Percentiles rank a stretch among this genome's conserved stretches.
These are phyloP conservation scores for Omphalotus guepiniiformis DNA, from an alignment of 768 basidiomycete genomes.

Conservation along the genomic window DNA sequence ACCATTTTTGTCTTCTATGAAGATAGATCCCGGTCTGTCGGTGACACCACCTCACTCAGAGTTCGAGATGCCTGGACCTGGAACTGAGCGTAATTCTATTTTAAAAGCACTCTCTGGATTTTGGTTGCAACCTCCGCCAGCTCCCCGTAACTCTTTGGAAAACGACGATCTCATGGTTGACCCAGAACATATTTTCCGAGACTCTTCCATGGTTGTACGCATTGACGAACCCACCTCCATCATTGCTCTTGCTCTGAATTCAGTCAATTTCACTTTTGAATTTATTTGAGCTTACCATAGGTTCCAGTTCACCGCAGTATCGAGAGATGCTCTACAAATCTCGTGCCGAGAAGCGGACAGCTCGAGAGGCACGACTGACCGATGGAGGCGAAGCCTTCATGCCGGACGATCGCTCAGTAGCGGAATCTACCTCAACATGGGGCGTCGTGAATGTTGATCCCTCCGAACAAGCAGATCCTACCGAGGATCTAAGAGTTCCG, in stretches of 20 bases:
- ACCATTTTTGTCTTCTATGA: constrained; percentile 52
- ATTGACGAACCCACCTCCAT: constrained; percentile 98
- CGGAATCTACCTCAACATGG: constrained; percentile 88
- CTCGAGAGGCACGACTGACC: constrained; percentile 49
- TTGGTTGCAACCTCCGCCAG: constrained; percentile 60
- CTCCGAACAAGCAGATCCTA: constrained; percentile 60
- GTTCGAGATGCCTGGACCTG: constrained; percentile 36
- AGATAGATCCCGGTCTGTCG: constrained; percentile 30
- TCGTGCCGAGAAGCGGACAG: constrained; percentile 69
- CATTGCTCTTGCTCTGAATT: constrained; percentile 92
- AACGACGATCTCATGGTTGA: constrained; percentile 67
- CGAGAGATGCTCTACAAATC: constrained; percentile 76
- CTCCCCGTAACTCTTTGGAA: constrained; percentile 53
- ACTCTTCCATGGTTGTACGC: constrained; percentile 90
- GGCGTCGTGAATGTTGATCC: constrained; percentile 85
- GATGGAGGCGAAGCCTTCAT: constrained; percentile 84
- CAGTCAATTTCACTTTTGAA: constrained; percentile 21
- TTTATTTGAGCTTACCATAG: constrained; percentile 8
- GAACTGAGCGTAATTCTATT: constrained; percentile 67
- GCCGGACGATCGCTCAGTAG: constrained; percentile 82
- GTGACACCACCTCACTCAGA: constrained; percentile 49
- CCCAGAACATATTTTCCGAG: constrained; percentile 91
- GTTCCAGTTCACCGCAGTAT: constrained; percentile 70
- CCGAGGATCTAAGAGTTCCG: constrained; percentile 69
- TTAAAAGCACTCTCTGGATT: constrained; percentile 81